phyloP scores from a whole-genome alignment of 2,329 filamentous ascomycete species.

The Xylariaceae sp. region DNA sequence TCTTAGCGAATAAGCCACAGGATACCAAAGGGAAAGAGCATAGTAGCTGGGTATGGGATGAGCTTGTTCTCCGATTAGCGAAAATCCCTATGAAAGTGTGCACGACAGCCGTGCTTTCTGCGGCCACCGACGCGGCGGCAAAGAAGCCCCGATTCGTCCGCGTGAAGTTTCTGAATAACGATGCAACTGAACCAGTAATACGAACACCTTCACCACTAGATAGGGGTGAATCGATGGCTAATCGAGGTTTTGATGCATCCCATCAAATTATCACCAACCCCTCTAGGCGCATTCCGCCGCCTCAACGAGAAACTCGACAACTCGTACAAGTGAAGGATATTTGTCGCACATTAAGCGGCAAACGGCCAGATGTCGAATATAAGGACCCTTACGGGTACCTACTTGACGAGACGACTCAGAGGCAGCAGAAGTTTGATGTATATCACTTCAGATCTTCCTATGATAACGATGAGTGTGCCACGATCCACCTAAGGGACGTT shows the following conservation, averaged over 20 bases:
- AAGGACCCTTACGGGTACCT: slow-evolving; percentile 19
- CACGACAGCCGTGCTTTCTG: not conserved
- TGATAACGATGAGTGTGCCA: slow-evolving; percentile 2
- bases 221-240: not conserved
- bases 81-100: slow-evolving; percentile 8
- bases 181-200: not conserved
- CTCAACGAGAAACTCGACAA: not conserved
- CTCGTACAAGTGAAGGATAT: slow-evolving; percentile 20
- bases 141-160: slow-evolving; percentile 4
- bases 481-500: not conserved
- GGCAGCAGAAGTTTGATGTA: slow-evolving; percentile 14
- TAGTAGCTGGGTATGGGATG: slow-evolving; percentile 25
- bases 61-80: slow-evolving; percentile 18
- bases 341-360: slow-evolving; percentile 17
- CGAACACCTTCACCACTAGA: not conserved
- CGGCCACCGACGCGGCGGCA: not conserved
- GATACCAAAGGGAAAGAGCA: slow-evolving; percentile 13
- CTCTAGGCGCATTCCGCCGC: not conserved
- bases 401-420: slow-evolving; percentile 13
- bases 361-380: not conserved
- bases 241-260: not conserved
- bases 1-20: slow-evolving; percentile 12
- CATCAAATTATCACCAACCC: not conserved
- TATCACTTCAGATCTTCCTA: slow-evolving; percentile 8
- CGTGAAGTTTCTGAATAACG: slow-evolving; percentile 1